Evolutionary conservation across 2,329 filamentous ascomycete species (phyloP), one percentile per base, ranked within the genome.

Genomic region (Stagonosporopsis vannaccii): DNA sequence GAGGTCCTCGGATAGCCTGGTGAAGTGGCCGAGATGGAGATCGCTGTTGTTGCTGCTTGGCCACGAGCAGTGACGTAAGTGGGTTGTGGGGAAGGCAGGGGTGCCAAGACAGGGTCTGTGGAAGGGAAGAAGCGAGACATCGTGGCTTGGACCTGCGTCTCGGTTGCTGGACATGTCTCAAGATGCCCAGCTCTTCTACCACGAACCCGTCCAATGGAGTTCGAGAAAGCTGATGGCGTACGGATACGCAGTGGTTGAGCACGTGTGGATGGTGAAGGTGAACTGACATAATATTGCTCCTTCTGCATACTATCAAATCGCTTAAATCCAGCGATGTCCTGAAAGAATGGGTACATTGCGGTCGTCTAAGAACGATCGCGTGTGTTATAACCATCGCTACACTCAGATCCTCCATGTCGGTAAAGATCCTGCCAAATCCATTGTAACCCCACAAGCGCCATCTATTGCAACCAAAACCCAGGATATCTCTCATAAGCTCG

Each of bases 401-500:
- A 36, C 37, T 28, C 32, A 17, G 12, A n/a, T 39, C 53, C 33
- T 20, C 26, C 4, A 43, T n/a, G n/a, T 3, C 22, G 17, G 25
- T 7, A 20, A 4, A 30, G n/a, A 3, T 32, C 25, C 26, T 8
- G 25, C 26, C n/a, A 51, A 39, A 53, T 42, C 58, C 39, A 50
- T 43, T 43, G 48, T 44, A 46, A 42, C 45, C 36, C 44, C 45
- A 41, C 13, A 44, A 48, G 44, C 54, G 48, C 54, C 54, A 23
- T 52, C 48, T 58, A 52, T 48, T 44, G 44, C 30, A 52, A 44
- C 33, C 62, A 56, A 47, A 48, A 61, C 56, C 59, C 50, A 53
- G 66, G 62, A 68, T 67, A 69, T 69, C 66, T 70, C 66, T 69
- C 67, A 60, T 71, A 66, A 68, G 59, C 62, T 69, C 62, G 62